Evolutionary conservation across 1,284 basidiomycete species (phyloP), one percentile per base, ranked within the genome.

Genomic region (Tilletia indica): DNA sequence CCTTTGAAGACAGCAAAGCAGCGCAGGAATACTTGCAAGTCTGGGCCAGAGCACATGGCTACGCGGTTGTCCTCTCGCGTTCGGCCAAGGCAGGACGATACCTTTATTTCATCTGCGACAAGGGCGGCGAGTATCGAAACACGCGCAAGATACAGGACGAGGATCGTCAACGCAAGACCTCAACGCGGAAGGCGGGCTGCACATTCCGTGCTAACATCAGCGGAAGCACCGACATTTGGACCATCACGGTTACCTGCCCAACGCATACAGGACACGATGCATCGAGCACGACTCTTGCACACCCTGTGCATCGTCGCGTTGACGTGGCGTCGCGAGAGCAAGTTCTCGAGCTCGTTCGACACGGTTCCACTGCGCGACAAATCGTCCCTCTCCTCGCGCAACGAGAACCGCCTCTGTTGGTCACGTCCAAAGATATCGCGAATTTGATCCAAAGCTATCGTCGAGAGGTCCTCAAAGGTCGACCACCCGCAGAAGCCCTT

Each of bases 161-260:
- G 31, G 58, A 25, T 61, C 58, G 58, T 61, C 58, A 36, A 25
- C 58, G 58, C 58, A 38, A 34, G 19, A 61, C 58, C 58, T 61
- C 58, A 31, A 61, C 25, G 21, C 25, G 25, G 19, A 61, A 61
- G 34, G 58, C 12, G 14, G 58, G 31, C 21, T 61, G 58, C 58
- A 14, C 58, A 25, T 61, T 61, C 34, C 58, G 58, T 61, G 25
- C 14, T 3, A 31, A 38, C 34, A n/a, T 54, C 19, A n/a, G 51
- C 51, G 51, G 16, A 5, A 54, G 25, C 51, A 38, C n/a, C 34
- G 58, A 25, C 21, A 8, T 16, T 14, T 61, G 58, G 58, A 25
- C 14, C 14, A 14, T 61, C 6, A 61, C 58, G 58, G 34, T 61
- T 14, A 25, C 25, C 14, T 34, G 34, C 31, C 19, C 19, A 12